Evolutionary conservation across 371 early-diverging fungal genomes (phyloP).

Genomic region (Mycotypha africana): DNA sequence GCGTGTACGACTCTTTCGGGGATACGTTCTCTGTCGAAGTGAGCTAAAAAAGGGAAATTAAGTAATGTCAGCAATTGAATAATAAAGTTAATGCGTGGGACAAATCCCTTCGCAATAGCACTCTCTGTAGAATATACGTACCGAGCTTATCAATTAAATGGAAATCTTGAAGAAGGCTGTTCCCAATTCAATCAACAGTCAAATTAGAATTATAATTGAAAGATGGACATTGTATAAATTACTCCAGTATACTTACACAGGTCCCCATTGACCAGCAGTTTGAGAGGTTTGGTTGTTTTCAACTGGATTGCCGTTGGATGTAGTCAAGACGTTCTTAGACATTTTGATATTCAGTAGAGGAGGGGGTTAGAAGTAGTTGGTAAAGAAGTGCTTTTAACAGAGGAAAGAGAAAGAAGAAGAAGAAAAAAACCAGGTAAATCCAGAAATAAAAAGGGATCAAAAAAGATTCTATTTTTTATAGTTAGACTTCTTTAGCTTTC

Average conservation of each 20-base stretch:
- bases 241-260: conserved; percentile 19
- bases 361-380: conserved; percentile 3
- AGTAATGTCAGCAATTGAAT: not conserved
- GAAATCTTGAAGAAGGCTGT: conserved; percentile 62
- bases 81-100: not conserved
- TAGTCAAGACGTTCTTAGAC: conserved; percentile 31
- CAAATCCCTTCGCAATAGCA: too few species aligned
- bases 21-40: conserved; percentile 83
- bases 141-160: conserved; percentile 72
- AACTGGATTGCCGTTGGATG: conserved; percentile 63
- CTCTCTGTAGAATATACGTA: not conserved
- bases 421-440: not conserved
- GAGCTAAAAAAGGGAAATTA: conserved; percentile 35
- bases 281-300: conserved; percentile 64
- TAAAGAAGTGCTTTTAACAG: conserved; percentile 3
- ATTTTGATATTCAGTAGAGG: conserved; percentile 7
- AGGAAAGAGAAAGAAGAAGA: too few species aligned
- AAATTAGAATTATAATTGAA: not conserved
- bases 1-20: conserved; percentile 50
- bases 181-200: too few species aligned
- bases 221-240: not conserved
- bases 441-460: conserved; percentile 1
- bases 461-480: not conserved
- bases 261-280: conserved; percentile 55
- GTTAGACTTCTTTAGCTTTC: not conserved